A percentile compares a stretch with the other conserved stretches of the same genome.
phyloP scores from a whole-genome alignment of 148 eudicot genomes.

The Tetragonia tetragonoides region DNA sequence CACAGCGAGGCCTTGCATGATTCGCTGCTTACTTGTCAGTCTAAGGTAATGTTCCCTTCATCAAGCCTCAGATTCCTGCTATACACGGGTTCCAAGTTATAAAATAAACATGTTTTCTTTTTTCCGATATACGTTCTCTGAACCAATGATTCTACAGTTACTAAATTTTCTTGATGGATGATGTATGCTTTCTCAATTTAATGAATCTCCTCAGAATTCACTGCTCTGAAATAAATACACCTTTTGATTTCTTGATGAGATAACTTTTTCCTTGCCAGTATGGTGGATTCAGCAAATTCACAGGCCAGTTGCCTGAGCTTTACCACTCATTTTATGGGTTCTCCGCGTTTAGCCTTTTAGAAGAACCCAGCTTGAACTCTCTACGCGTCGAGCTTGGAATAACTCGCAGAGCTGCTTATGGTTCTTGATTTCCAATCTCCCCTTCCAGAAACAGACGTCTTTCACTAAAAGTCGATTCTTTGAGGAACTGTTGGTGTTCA shows the following conservation, averaged over 20 bases:
- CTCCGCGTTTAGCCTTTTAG: slow-evolving; percentile 72
- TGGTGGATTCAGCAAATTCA: slow-evolving; percentile 94
- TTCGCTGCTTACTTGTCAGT: slow-evolving; percentile 73
- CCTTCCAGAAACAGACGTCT: too few relatives aligned
- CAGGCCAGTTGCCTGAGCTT: slow-evolving; percentile 71
- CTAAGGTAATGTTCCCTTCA: slow-evolving; percentile 47
- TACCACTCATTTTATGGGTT: slow-evolving; percentile 90
- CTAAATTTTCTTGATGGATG: too few relatives aligned
- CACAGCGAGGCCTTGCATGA: slow-evolving; percentile 46
- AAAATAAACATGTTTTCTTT: too few relatives aligned
- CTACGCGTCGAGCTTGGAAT: slow-evolving; percentile 68
- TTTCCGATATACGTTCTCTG: neutral
- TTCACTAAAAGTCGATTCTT: too few relatives aligned
- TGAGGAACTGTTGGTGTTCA: neutral
- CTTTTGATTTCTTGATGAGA: neutral
- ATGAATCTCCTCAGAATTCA: too few relatives aligned
- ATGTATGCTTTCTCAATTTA: too few relatives aligned
- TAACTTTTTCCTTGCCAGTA: slow-evolving; percentile 36
- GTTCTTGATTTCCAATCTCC: slow-evolving; percentile 25
- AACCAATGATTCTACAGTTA: neutral
- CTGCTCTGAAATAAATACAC: neutral
- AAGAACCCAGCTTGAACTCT: slow-evolving; percentile 53
- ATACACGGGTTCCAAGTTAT: neutral
- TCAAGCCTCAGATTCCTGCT: neutral
- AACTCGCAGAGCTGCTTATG: slow-evolving; percentile 41